Base-by-base conservation (phyloP, 768 basidiomycete genomes). In the Mycena galericulata region DNA sequence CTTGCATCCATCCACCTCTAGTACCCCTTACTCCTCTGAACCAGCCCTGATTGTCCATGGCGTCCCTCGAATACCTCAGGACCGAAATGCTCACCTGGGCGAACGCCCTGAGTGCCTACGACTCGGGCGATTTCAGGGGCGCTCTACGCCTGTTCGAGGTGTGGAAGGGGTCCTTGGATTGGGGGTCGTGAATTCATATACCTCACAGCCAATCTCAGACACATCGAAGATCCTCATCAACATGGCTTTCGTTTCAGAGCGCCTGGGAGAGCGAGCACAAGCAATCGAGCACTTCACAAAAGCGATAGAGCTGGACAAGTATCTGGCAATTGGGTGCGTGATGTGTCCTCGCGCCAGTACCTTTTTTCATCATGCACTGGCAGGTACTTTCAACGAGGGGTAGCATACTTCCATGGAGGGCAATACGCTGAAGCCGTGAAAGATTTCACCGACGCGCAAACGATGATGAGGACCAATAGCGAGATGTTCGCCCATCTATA, bases 231-330 rank as follows among this genome's bases (percentile, higher is more conserved):
- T 92, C 70, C 81, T 87, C 68, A 86, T 88, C 56, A 93, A 93
- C 77, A 86, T 92, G 68, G 92, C 86, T 14, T 81, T 93, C 72
- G 89, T 93, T 72, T 85, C 88, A 56, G 90, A 90, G 20, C 90
- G 88, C 9, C 80, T 88, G 2, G 88, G 89, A 56, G 84, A 89
- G 67, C 88, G 90, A 68, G 84, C 85, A 57, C 78, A 82, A 1
- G 90, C 90, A 22, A 81, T 92, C 38, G 80, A 88, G 62, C 80
- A 85, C 68, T 91, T 92, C 75, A 75, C 77, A 12, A 81, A 81
- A 9, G 91, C 92, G 2, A 85, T 83, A 10, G 76, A 77, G 57
- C 79, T 91, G 62, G 92, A 93, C 75, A 77, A 80, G 50, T 92
- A 85, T 73, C 83, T 92, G 59, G 89, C 91, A n/a, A 85, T 92